A percentile compares a stretch with the other conserved stretches of the same genome.
Evolutionary conservation across 2,329 filamentous ascomycete species (phyloP).

Genomic region (Colletotrichum liaoningense): DNA sequence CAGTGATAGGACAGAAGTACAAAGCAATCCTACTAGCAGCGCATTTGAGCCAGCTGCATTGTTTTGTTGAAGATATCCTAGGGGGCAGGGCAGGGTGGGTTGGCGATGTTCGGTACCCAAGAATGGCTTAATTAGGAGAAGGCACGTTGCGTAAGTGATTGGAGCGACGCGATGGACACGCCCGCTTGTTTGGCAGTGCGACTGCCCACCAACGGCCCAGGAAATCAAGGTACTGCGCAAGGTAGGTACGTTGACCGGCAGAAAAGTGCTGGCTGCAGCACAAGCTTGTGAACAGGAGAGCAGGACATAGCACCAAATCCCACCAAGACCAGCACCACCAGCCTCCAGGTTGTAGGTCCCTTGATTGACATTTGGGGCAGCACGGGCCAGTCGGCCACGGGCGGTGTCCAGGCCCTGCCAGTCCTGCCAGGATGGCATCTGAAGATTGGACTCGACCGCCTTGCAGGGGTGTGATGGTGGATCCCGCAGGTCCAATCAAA

Average conservation of each 20-base stretch:
- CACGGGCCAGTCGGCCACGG: constrained; percentile 14
- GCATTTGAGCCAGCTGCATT: constrained; percentile 27
- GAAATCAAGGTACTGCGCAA: neutral
- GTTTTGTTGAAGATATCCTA: constrained; percentile 19
- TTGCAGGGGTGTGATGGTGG: constrained; percentile 8
- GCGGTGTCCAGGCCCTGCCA: neutral
- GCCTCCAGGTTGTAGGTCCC: constrained; percentile 1
- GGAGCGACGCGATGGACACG: constrained; percentile 27
- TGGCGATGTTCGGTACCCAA: constrained; percentile 28
- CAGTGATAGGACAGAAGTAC: constrained; percentile 13
- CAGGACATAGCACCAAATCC: neutral
- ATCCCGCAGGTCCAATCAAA: neutral
- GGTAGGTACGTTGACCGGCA: constrained; percentile 1
- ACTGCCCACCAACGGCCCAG: constrained; percentile 1
- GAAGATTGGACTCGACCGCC: neutral
- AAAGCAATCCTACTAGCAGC: constrained; percentile 28
- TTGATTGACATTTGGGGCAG: neutral
- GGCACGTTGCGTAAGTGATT: constrained; percentile 34
- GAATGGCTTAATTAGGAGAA: constrained; percentile 30
- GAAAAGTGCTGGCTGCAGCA: constrained; percentile 5
- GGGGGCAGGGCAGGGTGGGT: constrained; percentile 10
- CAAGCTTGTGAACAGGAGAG: neutral
- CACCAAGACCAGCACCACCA: neutral
- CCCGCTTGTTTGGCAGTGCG: constrained; percentile 21
- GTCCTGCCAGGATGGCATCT: neutral